These are phyloP conservation scores for Pleomassaria siparia DNA, from an alignment of 2,329 filamentous ascomycete genomes.

Conservation along the genomic window DNA sequence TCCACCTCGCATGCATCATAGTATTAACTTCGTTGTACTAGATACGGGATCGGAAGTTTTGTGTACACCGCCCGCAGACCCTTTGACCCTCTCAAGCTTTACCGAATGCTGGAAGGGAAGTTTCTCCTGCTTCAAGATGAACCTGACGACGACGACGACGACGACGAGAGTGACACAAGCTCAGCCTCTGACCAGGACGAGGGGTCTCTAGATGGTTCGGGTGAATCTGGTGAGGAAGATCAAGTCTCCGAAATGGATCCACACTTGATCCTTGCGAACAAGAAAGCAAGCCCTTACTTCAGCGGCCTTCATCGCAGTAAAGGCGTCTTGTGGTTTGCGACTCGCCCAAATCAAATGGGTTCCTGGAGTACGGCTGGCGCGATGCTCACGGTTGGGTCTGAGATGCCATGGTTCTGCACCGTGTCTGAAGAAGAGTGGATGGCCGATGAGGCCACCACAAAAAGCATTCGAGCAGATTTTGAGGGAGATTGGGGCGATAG, in stretches of 20 bases:
- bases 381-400: conserved; percentile 63
- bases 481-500: conserved; percentile 65
- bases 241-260: conserved; percentile 38
- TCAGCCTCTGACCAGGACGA: conserved; percentile 23
- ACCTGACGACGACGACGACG: conserved; percentile 30
- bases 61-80: conserved; percentile 62
- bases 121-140: conserved; percentile 48
- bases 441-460: conserved; percentile 50
- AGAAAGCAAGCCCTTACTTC: conserved; percentile 57
- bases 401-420: conserved; percentile 62
- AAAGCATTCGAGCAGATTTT: conserved; percentile 55
- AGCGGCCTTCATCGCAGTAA: conserved; percentile 63
- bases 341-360: conserved; percentile 57
- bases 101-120: conserved; percentile 45
- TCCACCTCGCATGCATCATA: no score
- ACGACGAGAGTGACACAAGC: conserved; percentile 37
- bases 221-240: conserved; percentile 25
- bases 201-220: conserved; percentile 3
- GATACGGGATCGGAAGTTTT: conserved; percentile 70
- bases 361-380: conserved; percentile 67
- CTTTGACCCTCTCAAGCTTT: conserved; percentile 46
- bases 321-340: conserved; percentile 63
- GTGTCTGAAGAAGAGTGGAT: conserved; percentile 56
- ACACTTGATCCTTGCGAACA: conserved; percentile 55
- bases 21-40: conserved; percentile 14